phyloP scores from a whole-genome alignment of 2,329 filamentous ascomycete genomes.

The Arthrinium puccinioides region DNA sequence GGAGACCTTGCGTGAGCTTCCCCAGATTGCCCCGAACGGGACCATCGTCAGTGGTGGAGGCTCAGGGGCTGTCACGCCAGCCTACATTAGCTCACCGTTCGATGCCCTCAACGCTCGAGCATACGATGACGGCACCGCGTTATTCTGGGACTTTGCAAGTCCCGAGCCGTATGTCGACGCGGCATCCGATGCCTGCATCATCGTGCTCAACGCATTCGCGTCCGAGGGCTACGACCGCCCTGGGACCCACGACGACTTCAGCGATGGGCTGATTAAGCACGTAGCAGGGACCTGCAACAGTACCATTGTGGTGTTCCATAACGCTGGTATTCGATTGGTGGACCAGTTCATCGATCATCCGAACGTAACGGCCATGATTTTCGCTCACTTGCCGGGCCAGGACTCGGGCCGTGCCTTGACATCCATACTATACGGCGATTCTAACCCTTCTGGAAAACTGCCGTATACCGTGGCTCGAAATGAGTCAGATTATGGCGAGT shows the following conservation, averaged over 20 bases:
- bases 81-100: slow-evolving; percentile 43
- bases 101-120: slow-evolving; percentile 46
- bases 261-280: slow-evolving; percentile 64
- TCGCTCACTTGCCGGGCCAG: slow-evolving; percentile 64
- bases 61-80: slow-evolving; percentile 38
- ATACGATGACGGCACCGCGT: slow-evolving; percentile 45
- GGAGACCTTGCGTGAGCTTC: slow-evolving; percentile 24
- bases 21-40: slow-evolving; percentile 38
- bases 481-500: slow-evolving; percentile 45
- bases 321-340: slow-evolving; percentile 52
- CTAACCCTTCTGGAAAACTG: slow-evolving; percentile 49
- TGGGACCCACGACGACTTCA: slow-evolving; percentile 58
- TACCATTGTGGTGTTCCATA: slow-evolving; percentile 59
- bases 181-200: slow-evolving; percentile 56
- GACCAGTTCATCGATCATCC: slow-evolving; percentile 55
- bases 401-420: slow-evolving; percentile 51
- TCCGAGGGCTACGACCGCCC: slow-evolving; percentile 64
- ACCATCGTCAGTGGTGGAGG: slow-evolving; percentile 38
- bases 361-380: slow-evolving; percentile 58
- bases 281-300: slow-evolving; percentile 54
- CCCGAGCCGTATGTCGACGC: slow-evolving; percentile 40
- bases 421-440: slow-evolving; percentile 49
- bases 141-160: slow-evolving; percentile 53
- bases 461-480: slow-evolving; percentile 55
- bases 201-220: slow-evolving; percentile 61